phyloP scores from a whole-genome alignment of 371 early-diverging fungal species.

The Saksenaea vasiformis region DNA sequence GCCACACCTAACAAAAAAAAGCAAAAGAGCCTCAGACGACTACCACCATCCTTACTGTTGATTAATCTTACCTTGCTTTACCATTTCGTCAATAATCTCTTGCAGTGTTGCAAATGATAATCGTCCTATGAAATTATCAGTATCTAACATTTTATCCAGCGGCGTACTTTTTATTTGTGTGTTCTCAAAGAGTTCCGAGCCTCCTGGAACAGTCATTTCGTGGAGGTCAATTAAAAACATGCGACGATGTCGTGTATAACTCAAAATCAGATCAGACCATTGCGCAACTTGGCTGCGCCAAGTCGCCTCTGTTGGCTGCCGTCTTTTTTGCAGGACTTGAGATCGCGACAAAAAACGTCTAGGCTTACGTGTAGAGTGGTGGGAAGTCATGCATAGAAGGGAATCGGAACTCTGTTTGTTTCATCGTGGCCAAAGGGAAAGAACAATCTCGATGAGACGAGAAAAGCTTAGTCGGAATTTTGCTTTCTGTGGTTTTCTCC shows the following conservation, averaged over 20 bases:
- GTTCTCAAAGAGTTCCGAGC: constrained; percentile 68
- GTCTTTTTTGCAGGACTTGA: constrained; percentile 39
- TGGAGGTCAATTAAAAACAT: constrained; percentile 68
- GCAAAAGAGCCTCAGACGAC: not conserved
- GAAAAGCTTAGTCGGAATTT: not conserved
- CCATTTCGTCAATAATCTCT: constrained; percentile 75
- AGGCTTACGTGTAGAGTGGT: constrained; percentile 86
- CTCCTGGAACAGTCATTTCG: constrained; percentile 54
- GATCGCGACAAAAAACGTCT: not conserved
- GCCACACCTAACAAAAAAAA: constrained; percentile 78
- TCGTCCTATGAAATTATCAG: constrained; percentile 30
- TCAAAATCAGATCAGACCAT: constrained; percentile 79
- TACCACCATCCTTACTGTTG: not conserved
- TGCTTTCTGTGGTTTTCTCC: not conserved
- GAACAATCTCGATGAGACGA: not conserved
- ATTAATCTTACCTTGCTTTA: constrained; percentile 56
- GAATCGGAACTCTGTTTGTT: constrained; percentile 52
- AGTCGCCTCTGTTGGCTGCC: constrained; percentile 81
- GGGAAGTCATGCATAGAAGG: constrained; percentile 86
- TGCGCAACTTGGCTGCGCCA: constrained; percentile 80
- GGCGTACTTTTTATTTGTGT: constrained; percentile 60
- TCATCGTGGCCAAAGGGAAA: constrained; percentile 3
- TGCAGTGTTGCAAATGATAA: constrained; percentile 63
- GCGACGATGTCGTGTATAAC: constrained; percentile 64
- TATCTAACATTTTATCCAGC: constrained; percentile 1